Evolutionary conservation across 805 yeast species (phyloP).

Genomic region (Candida piceae): DNA sequence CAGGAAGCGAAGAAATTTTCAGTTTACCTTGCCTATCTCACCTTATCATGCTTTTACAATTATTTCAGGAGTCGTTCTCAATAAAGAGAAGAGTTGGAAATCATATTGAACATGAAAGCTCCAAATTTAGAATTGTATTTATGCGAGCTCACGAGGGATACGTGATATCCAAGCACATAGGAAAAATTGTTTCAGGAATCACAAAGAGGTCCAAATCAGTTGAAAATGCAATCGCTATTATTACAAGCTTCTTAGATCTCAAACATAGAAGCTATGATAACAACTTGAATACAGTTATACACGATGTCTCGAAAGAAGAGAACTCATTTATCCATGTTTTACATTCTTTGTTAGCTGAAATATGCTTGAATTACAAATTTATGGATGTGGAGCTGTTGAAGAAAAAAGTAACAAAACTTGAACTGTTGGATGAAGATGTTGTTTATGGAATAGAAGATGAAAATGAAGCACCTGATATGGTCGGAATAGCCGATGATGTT

Average conservation of each 20-base stretch:
- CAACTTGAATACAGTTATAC: conserved; percentile 24
- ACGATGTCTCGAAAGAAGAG: conserved; percentile 39
- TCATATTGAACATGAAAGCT: conserved; percentile 58
- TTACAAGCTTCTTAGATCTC: conserved; percentile 30
- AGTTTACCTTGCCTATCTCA: conserved; percentile 28
- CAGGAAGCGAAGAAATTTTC: conserved; percentile 20
- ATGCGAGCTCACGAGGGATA: conserved; percentile 29
- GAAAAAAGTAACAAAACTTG: conserved; percentile 9
- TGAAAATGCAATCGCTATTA: conserved; percentile 32
- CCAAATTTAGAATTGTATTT: conserved; percentile 45
- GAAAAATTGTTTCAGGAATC: conserved; percentile 21
- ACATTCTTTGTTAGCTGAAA: conserved; percentile 47
- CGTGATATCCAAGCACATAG: conserved; percentile 21
- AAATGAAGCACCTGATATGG: conserved; percentile 30
- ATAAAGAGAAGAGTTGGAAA: conserved; percentile 58
- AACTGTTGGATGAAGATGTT: conserved; percentile 2
- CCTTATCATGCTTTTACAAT: conserved; percentile 41
- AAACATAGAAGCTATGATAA: conserved; percentile 26
- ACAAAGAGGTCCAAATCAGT: conserved; percentile 15
- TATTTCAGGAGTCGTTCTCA: conserved; percentile 55
- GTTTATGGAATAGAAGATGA: conserved; percentile 8
- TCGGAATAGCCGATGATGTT: conserved; percentile 50
- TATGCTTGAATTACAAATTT: conserved; percentile 33
- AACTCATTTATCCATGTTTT: conserved; percentile 58
- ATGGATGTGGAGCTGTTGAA: conserved; percentile 15